Percentiles rank a stretch among this genome's conserved stretches.
These are phyloP conservation scores for Aphanomyces euteiches DNA, from an alignment of 352 stramenopile species.

Conservation along the genomic window DNA sequence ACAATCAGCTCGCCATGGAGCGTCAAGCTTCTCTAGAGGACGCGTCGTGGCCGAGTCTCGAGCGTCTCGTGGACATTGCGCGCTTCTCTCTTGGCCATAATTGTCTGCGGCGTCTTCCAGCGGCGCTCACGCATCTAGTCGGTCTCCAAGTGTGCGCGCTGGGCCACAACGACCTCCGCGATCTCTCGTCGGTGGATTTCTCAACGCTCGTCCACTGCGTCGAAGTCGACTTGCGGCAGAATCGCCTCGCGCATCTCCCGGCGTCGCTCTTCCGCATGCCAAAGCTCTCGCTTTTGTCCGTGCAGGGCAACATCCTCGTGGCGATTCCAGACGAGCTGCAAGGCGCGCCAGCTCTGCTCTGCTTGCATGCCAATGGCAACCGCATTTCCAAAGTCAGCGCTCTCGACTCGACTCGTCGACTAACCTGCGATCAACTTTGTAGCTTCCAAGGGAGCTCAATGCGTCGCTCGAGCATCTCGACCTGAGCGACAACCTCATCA, in stretches of 20 bases:
- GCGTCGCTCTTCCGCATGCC: constrained; percentile 19
- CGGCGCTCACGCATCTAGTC: neutral
- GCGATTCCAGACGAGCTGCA: constrained; percentile 29
- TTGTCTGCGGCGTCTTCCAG: neutral
- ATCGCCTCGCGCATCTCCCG: constrained; percentile 5
- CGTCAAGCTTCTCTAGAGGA: too few species aligned
- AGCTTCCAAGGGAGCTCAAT: constrained; percentile 35
- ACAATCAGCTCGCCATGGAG: constrained; percentile 11
- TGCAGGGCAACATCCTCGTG: constrained; percentile 15
- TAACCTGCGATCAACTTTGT: neutral
- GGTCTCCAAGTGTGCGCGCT: neutral
- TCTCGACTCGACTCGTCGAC: too few species aligned
- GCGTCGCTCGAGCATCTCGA: constrained; percentile 37
- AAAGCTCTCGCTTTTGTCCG: constrained; percentile 17
- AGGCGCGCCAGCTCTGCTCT: constrained; percentile 12
- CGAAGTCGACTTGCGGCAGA: constrained; percentile 20
- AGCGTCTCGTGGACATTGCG: neutral
- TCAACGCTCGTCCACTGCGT: neutral
- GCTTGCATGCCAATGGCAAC: constrained; percentile 15
- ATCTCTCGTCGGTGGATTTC: constrained; percentile 3
- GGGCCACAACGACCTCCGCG: constrained; percentile 16
- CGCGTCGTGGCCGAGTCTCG: neutral
- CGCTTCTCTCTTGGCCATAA: constrained; percentile 10
- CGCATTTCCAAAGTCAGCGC: constrained; percentile 22
- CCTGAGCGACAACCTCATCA: constrained; percentile 40